Evolutionary conservation across 78 protist genomes (phyloP).

Genomic region (Emiliania huxleyi): DNA sequence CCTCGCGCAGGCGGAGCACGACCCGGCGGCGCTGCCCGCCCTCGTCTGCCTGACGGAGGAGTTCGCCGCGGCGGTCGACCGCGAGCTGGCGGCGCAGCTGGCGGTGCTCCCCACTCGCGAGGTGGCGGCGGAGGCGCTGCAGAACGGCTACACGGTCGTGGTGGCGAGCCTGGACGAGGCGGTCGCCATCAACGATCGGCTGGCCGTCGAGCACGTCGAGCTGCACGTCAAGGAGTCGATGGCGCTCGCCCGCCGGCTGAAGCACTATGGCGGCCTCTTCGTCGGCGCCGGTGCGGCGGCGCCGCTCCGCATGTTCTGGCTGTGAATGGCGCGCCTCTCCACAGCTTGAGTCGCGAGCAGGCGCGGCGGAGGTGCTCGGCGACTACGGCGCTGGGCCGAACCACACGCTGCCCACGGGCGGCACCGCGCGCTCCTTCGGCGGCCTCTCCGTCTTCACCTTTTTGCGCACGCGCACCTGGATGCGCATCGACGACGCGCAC

Average conservation of each 20-base stretch:
- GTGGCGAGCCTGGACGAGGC: slow-evolving; percentile 44
- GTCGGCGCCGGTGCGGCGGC: slow-evolving; percentile 51
- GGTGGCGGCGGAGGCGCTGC: slow-evolving; percentile 38
- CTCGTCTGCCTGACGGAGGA: slow-evolving; percentile 15
- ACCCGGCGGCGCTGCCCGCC: slow-evolving; percentile 41
- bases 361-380: slow-evolving; percentile 66
- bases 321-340: no score
- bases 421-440: slow-evolving; percentile 65
- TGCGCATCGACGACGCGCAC: background rate
- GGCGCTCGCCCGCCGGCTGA: background rate
- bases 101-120: slow-evolving; percentile 43
- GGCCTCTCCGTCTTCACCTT: slow-evolving; percentile 70
- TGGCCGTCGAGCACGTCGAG: slow-evolving; percentile 79
- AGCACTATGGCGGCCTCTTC: slow-evolving; percentile 71
- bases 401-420: slow-evolving; percentile 83
- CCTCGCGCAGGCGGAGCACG: slow-evolving; percentile 80
- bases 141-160: slow-evolving; percentile 55
- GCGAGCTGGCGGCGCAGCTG: slow-evolving; percentile 19
- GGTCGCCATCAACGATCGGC: slow-evolving; percentile 35
- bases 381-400: slow-evolving; percentile 84
- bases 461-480: slow-evolving; percentile 56
- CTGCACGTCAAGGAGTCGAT: slow-evolving; percentile 29
- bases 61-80: slow-evolving; percentile 32
- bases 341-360: no score
- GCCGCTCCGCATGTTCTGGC: slow-evolving; percentile 75